phyloP scores from a whole-genome alignment of 2,329 filamentous ascomycete species.

The Colletotrichum sojae region DNA sequence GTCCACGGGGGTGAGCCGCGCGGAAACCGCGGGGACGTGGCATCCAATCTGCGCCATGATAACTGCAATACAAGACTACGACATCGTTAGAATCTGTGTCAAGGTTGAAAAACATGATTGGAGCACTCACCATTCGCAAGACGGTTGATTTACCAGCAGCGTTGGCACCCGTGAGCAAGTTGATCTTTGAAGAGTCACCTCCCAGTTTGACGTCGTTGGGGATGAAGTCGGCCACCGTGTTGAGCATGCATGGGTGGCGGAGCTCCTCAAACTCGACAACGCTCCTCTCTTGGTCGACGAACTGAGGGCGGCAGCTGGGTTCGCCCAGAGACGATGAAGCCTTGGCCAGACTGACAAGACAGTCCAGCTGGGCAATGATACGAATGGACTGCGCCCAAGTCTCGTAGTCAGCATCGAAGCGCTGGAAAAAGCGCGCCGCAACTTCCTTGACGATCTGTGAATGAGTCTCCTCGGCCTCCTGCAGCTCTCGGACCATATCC shows the following conservation, averaged over 20 bases:
- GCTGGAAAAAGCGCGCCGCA: constrained; percentile 83
- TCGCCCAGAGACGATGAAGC: constrained; percentile 87
- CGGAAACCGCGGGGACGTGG: constrained; percentile 86
- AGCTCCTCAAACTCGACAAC: constrained; percentile 93
- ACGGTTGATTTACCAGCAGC: constrained; percentile 98
- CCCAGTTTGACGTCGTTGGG: constrained; percentile 94
- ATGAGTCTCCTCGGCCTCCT: constrained; percentile 95
- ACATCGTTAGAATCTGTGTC: constrained; percentile 44
- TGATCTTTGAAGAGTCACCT: constrained; percentile 85
- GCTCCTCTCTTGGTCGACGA: constrained; percentile 87
- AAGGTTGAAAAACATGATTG: too few species aligned
- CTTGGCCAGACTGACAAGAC: constrained; percentile 92
- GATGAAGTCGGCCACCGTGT: constrained; percentile 92
- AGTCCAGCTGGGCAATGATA: constrained; percentile 93
- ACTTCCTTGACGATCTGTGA: constrained; percentile 92
- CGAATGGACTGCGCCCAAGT: constrained; percentile 92
- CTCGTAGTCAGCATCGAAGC: constrained; percentile 89
- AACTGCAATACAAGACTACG: constrained; percentile 89
- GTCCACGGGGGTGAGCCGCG: constrained; percentile 89
- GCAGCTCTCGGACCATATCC: constrained; percentile 85
- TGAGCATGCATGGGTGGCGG: constrained; percentile 94
- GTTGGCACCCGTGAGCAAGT: constrained; percentile 94
- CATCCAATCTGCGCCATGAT: constrained; percentile 98
- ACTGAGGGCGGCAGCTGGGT: constrained; percentile 90
- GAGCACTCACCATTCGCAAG: constrained; percentile 84